A percentile compares a stretch with the other conserved stretches of the same genome.
Conservation (phyloP, 805 yeast species). For the Candida ovalis region DNA sequence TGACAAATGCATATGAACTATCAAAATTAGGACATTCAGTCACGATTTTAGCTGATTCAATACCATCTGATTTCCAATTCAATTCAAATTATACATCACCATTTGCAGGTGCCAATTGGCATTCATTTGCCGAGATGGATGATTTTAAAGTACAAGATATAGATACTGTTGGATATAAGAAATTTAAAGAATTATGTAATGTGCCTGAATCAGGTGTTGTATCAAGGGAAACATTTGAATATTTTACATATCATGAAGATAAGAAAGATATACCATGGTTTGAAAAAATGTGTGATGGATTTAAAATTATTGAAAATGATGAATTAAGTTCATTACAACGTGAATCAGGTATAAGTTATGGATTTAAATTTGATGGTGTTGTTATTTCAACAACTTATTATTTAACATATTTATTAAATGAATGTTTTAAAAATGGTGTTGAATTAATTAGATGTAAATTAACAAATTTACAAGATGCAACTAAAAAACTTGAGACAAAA, state of each 20-base stretch:
- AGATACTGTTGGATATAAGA: constrained; percentile 48
- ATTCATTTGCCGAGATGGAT: constrained; percentile 50
- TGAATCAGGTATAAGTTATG: constrained; percentile 30
- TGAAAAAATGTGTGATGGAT: constrained; percentile 38
- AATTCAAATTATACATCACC: constrained; percentile 54
- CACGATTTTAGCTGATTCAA: constrained; percentile 39
- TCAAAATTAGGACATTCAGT: constrained; percentile 39
- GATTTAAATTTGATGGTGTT: constrained; percentile 40
- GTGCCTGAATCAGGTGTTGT: constrained; percentile 50
- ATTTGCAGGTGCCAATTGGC: constrained; percentile 73
- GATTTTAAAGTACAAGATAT: constrained; percentile 28
- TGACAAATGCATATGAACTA: constrained; percentile 46
- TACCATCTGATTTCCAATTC: constrained; percentile 55
- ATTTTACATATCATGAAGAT: constrained; percentile 16
- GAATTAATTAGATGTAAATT: constrained; percentile 40
- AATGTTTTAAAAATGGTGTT: constrained; percentile 39
- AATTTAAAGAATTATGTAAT: constrained; percentile 42
- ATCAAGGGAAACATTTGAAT: constrained; percentile 17
- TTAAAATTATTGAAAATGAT: constrained; percentile 25
- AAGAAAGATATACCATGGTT: constrained; percentile 45
- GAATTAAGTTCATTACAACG: constrained; percentile 30
- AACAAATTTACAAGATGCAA: constrained; percentile 46
- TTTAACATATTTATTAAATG: constrained; percentile 32
- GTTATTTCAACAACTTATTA: constrained; percentile 30
- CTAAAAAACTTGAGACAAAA: constrained; percentile 36